Conservation (phyloP, 108 stramenopile species). For the Nannochloropsis oceanica region DNA sequence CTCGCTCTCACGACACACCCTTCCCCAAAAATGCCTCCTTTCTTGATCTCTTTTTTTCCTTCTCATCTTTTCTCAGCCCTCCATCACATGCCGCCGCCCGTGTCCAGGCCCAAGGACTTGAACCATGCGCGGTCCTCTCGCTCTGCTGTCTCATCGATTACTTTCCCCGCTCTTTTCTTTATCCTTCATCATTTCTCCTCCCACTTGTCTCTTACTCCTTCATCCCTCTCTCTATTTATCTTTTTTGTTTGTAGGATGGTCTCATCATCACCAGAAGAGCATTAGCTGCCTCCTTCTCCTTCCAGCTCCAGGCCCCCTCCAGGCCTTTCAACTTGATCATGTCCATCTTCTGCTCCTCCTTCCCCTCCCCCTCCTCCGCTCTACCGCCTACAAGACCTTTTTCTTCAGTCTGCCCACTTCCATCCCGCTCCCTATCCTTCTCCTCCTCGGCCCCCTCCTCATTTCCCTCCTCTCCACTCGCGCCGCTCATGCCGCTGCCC, state of each 20-base stretch:
- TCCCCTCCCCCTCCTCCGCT: not conserved
- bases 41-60: too few relatives aligned
- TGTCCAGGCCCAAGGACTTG: too few relatives aligned
- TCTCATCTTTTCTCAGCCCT: too few relatives aligned
- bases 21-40: too few relatives aligned
- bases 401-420: not conserved
- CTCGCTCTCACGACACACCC: not conserved
- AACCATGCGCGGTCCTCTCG: too few relatives aligned
- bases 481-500: not conserved
- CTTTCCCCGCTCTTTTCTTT: too few relatives aligned
- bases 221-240: too few relatives aligned
- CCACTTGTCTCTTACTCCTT: too few relatives aligned
- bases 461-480: not conserved
- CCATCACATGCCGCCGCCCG: too few relatives aligned
- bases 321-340: not conserved
- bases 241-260: not conserved
- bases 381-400: not conserved
- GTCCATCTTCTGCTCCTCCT: not conserved
- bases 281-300: not conserved
- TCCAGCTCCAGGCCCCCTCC: not conserved
- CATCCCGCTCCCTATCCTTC: not conserved
- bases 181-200: too few relatives aligned
- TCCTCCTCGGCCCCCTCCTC: not conserved
- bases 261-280: not conserved
- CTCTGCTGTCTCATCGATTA: too few relatives aligned